Conservation (phyloP, 2,329 filamentous ascomycete species). For the Arthrobotrys sinensis region DNA sequence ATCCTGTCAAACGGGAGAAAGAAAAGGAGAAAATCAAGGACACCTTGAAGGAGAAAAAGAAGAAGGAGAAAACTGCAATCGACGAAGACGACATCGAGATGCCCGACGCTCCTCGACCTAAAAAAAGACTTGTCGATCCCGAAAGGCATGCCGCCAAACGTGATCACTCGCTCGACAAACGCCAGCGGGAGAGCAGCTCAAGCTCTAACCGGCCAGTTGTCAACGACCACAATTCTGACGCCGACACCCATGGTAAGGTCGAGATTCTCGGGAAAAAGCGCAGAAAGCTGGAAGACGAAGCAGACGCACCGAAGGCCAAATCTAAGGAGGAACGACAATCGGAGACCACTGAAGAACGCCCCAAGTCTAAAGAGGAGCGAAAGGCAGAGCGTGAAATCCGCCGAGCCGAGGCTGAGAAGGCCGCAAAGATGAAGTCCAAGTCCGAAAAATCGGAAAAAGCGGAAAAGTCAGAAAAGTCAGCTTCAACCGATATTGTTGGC, state of each 20-base stretch:
- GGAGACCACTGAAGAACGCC: conserved; percentile 15
- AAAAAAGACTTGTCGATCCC: conserved; percentile 56
- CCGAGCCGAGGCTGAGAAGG: conserved; percentile 31
- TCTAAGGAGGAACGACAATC: conserved; percentile 33
- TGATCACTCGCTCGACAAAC: conserved; percentile 60
- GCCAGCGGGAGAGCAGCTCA: conserved; percentile 62
- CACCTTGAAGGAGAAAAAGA: conserved; percentile 51
- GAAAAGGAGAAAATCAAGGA: conserved; percentile 60
- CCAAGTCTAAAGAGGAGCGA: conserved; percentile 54
- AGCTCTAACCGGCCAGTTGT: conserved; percentile 58
- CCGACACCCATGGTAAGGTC: conserved; percentile 53
- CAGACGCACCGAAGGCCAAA: conserved; percentile 27
- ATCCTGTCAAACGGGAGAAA: conserved; percentile 50
- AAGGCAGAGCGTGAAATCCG: conserved; percentile 51
- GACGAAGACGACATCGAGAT: conserved; percentile 60
- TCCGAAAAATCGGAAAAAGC: conserved; percentile 57
- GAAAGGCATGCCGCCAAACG: conserved; percentile 58
- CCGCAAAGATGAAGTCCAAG: conserved; percentile 40
- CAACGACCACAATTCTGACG: conserved; percentile 62
- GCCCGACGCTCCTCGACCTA: conserved; percentile 46
- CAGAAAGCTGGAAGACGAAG: conserved; percentile 61
- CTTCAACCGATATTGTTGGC: conserved; percentile 31
- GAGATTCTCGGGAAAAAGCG: conserved; percentile 58
- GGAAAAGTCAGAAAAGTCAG: conserved; percentile 45
- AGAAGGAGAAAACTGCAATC: conserved; percentile 39